Evolutionary conservation across 2,329 filamentous ascomycete genomes (phyloP).

Genomic region (Amesomyces nigricolor): DNA sequence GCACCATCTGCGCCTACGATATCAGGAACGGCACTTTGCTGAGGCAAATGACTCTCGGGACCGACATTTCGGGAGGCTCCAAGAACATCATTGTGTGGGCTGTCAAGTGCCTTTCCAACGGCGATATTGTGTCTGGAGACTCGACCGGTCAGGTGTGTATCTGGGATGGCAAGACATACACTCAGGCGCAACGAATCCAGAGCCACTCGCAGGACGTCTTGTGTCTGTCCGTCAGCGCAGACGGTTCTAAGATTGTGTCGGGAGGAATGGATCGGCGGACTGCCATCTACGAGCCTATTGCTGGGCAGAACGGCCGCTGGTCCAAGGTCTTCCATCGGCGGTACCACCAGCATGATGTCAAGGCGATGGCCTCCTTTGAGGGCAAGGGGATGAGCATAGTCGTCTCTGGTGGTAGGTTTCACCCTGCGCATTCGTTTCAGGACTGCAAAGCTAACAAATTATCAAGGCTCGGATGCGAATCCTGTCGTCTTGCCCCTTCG

Average conservation of each 20-base stretch:
- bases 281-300: slow-evolving; percentile 68
- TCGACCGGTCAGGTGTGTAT: slow-evolving; percentile 90
- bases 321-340: slow-evolving; percentile 77
- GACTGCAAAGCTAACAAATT: slow-evolving; percentile 25
- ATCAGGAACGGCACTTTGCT: slow-evolving; percentile 70
- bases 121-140: slow-evolving; percentile 89
- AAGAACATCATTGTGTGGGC: slow-evolving; percentile 91
- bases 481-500: slow-evolving; percentile 77
- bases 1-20: slow-evolving; percentile 88
- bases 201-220: slow-evolving; percentile 86
- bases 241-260: slow-evolving; percentile 78
- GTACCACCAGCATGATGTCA: slow-evolving; percentile 92
- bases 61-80: slow-evolving; percentile 67
- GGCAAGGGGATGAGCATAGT: slow-evolving; percentile 76
- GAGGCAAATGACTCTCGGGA: slow-evolving; percentile 79
- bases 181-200: slow-evolving; percentile 77
- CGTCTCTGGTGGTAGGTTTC: slow-evolving; percentile 73
- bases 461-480: slow-evolving; percentile 72
- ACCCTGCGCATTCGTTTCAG: not conserved
- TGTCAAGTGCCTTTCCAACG: slow-evolving; percentile 79
- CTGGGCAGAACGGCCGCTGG: slow-evolving; percentile 63
- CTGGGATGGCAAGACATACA: slow-evolving; percentile 91
- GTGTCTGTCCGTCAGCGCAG: slow-evolving; percentile 73
- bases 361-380: slow-evolving; percentile 88
- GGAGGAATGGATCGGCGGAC: slow-evolving; percentile 89